Evolutionary conservation across 148 eudicot species (phyloP).

Genomic region (Fallopia convolvulus): DNA sequence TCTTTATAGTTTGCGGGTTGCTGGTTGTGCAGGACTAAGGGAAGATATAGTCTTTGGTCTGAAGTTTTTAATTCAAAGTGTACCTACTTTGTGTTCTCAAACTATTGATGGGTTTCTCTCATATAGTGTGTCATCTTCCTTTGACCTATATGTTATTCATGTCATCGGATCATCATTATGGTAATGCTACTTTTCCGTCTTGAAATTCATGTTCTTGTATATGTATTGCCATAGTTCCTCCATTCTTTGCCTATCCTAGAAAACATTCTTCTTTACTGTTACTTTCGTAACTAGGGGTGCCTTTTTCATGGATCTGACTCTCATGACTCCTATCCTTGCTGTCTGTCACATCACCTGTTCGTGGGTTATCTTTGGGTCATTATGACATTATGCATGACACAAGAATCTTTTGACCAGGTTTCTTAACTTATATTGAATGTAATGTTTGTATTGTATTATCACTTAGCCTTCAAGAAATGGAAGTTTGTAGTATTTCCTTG

Average conservation of each 20-base stretch:
- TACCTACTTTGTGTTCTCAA: neutral
- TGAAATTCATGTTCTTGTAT: neutral
- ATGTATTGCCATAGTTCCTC: neutral
- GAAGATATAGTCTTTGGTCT: neutral
- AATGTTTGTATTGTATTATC: neutral
- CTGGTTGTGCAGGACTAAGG: neutral
- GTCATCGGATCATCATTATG: neutral
- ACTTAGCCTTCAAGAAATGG: neutral
- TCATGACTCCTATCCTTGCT: neutral
- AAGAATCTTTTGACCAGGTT: neutral
- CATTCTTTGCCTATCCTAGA: too few relatives aligned
- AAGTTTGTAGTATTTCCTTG: slow-evolving; percentile 35
- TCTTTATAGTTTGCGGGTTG: neutral
- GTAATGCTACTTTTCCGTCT: neutral
- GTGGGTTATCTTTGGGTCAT: neutral
- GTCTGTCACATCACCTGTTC: neutral
- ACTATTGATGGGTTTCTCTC: neutral
- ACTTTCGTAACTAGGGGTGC: neutral
- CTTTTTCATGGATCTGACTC: neutral
- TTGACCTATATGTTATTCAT: neutral
- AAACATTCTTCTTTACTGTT: neutral
- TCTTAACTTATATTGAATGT: neutral
- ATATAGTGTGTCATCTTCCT: neutral
- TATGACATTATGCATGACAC: neutral
- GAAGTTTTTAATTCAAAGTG: neutral